A percentile compares a stretch with the other conserved stretches of the same genome.
These are phyloP conservation scores for Clavispora vitiphila DNA, from an alignment of 805 yeast species.

Conservation along the genomic window DNA sequence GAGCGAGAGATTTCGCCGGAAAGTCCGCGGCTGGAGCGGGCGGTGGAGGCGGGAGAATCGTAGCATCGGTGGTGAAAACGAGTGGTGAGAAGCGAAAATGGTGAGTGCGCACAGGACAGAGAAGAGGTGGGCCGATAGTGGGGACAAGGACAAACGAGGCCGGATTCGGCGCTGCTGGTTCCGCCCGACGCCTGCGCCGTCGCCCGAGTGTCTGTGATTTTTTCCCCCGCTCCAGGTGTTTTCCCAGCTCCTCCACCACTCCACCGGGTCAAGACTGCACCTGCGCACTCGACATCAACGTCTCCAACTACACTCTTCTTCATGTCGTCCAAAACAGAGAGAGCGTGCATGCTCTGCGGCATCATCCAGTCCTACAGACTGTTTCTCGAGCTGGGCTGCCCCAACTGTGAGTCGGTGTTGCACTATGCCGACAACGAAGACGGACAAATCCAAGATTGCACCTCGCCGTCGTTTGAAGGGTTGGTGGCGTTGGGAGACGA, in stretches of 20 bases:
- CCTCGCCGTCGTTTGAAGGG: conserved; percentile 96
- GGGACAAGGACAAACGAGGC: too few species aligned
- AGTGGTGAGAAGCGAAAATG: not conserved
- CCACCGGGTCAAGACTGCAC: not conserved
- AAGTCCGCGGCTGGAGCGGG: not conserved
- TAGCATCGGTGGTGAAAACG: conserved; percentile 1
- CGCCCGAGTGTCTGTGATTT: too few species aligned
- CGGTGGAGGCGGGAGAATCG: too few species aligned
- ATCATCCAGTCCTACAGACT: conserved; percentile 70
- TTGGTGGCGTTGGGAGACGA: conserved; percentile 86
- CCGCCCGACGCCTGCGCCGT: too few species aligned
- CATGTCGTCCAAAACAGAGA: conserved; percentile 61
- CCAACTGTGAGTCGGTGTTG: conserved; percentile 89
- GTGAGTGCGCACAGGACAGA: not conserved
- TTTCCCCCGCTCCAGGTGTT: too few species aligned
- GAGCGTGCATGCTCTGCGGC: conserved; percentile 98
- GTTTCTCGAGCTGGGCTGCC: conserved; percentile 86
- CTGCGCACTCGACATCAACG: not conserved
- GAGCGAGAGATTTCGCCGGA: conserved; percentile 18
- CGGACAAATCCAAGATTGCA: conserved; percentile 80
- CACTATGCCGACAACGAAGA: conserved; percentile 77
- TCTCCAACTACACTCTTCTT: conserved; percentile 1
- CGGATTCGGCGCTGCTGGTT: too few species aligned
- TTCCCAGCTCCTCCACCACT: conserved; percentile 1
- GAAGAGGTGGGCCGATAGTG: not conserved